These are phyloP conservation scores for Macrolepiota dolichaula DNA, from an alignment of 768 basidiomycete species.

Conservation along the genomic window DNA sequence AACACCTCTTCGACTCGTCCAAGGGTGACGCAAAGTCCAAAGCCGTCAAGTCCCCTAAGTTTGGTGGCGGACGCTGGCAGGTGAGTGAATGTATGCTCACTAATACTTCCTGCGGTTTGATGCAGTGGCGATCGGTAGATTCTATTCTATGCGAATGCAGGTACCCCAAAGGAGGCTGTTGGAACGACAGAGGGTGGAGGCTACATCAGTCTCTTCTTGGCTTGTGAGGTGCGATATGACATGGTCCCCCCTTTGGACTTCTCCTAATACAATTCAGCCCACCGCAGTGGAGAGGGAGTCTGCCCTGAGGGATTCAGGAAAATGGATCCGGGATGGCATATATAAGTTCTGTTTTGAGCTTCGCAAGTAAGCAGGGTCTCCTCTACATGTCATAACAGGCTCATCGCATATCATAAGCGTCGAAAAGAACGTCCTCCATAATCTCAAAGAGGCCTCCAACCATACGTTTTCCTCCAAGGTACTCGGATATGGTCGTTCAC, in stretches of 20 bases:
- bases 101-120: neutral
- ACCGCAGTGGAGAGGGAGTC: slow-evolving; percentile 72
- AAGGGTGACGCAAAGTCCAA: slow-evolving; percentile 79
- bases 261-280: slow-evolving; percentile 42
- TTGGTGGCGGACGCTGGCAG: slow-evolving; percentile 78
- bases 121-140: slow-evolving; percentile 40
- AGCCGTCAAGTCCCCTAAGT: slow-evolving; percentile 70
- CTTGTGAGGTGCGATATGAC: slow-evolving; percentile 62
- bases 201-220: slow-evolving; percentile 75
- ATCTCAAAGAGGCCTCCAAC: slow-evolving; percentile 75
- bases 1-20: slow-evolving; percentile 71
- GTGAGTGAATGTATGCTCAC: slow-evolving; percentile 28
- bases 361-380: slow-evolving; percentile 45
- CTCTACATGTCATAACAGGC: neutral
- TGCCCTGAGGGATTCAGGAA: slow-evolving; percentile 55
- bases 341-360: slow-evolving; percentile 86
- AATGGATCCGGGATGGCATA: slow-evolving; percentile 84
- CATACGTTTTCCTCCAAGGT: slow-evolving; percentile 76
- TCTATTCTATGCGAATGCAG: slow-evolving; percentile 82
- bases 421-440: slow-evolving; percentile 48
- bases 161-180: slow-evolving; percentile 44
- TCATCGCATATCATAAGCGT: slow-evolving; percentile 21
- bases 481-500: neutral
- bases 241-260: neutral
- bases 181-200: slow-evolving; percentile 41